Conservation (phyloP, 2,329 filamentous ascomycete genomes). For the Endothia cerciana region DNA sequence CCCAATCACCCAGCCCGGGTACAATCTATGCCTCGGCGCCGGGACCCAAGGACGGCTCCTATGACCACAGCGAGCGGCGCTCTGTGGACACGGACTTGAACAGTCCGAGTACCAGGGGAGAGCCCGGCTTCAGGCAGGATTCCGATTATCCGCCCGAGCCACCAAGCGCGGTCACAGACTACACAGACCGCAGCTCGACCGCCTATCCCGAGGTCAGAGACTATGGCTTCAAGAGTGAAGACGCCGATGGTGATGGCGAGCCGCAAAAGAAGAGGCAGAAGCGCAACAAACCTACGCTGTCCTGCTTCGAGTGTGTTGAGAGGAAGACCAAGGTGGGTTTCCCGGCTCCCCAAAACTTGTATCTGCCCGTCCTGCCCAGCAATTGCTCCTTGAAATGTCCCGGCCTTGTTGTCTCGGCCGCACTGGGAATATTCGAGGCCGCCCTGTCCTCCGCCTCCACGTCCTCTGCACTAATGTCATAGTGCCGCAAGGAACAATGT, state of each 20-base stretch:
- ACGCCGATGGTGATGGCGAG: conserved; percentile 33
- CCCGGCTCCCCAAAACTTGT: no score
- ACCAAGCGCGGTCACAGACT: conserved; percentile 17
- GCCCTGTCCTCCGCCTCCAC: no score
- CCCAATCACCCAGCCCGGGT: conserved; percentile 27
- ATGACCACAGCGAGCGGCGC: conserved; percentile 12
- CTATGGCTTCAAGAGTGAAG: conserved; percentile 32
- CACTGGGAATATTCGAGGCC: no score
- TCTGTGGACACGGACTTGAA: conserved; percentile 16
- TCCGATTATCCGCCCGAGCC: conserved; percentile 15
- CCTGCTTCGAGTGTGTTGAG: conserved; percentile 79
- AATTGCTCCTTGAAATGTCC: background rate
- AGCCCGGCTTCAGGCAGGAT: conserved; percentile 16
- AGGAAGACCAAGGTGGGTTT: conserved; percentile 74
- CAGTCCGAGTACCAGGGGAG: conserved; percentile 23
- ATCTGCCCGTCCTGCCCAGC: no score
- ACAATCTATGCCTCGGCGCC: conserved; percentile 25
- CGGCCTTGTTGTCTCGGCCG: no score
- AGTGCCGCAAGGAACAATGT: no score
- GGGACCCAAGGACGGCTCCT: conserved; percentile 11
- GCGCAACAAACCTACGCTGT: conserved; percentile 81
- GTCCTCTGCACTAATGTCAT: no score
- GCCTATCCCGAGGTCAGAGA: conserved; percentile 15
- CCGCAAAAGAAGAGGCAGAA: conserved; percentile 74
- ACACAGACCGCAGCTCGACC: conserved; percentile 20